A percentile compares a stretch with the other conserved stretches of the same genome.
Evolutionary conservation across 768 basidiomycete genomes (phyloP).

Genomic region (Collybia sp.): DNA sequence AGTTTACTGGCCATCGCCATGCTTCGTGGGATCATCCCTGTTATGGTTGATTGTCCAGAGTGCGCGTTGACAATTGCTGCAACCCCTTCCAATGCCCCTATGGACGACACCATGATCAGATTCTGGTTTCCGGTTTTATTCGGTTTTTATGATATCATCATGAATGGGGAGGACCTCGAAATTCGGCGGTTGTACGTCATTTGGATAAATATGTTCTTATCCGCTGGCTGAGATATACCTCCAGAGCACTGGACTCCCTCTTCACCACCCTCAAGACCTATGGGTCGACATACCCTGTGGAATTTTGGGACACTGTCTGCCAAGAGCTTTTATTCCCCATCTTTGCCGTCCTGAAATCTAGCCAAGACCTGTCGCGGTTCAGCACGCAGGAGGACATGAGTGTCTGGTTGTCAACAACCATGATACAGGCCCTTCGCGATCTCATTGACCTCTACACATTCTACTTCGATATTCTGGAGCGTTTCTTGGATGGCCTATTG

Average conservation of each 20-base stretch:
- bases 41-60: constrained; percentile 84
- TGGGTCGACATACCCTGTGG: constrained; percentile 77
- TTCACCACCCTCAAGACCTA: constrained; percentile 92
- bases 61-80: constrained; percentile 30
- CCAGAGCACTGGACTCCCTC: constrained; percentile 91
- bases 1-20: constrained; percentile 94
- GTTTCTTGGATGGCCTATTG: constrained; percentile 88
- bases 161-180: constrained; percentile 99
- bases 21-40: constrained; percentile 88
- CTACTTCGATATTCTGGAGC: constrained; percentile 88
- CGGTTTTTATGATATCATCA: constrained; percentile 99
- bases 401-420: constrained; percentile 97
- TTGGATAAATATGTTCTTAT: not conserved
- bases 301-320: constrained; percentile 98
- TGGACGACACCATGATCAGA: constrained; percentile 87
- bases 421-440: constrained; percentile 96
- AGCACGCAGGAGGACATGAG: constrained; percentile 98
- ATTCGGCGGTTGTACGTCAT: constrained; percentile 87
- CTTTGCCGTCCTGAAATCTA: constrained; percentile 92
- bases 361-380: constrained; percentile 89
- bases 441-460: constrained; percentile 94
- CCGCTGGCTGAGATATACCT: constrained; percentile 6
- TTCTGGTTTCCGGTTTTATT: constrained; percentile 98
- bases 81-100: constrained; percentile 25
- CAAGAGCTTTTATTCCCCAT: constrained; percentile 97